Conservation (phyloP, 1,139 yeast genomes). For the Kurtzmaniella quercitrusa region DNA sequence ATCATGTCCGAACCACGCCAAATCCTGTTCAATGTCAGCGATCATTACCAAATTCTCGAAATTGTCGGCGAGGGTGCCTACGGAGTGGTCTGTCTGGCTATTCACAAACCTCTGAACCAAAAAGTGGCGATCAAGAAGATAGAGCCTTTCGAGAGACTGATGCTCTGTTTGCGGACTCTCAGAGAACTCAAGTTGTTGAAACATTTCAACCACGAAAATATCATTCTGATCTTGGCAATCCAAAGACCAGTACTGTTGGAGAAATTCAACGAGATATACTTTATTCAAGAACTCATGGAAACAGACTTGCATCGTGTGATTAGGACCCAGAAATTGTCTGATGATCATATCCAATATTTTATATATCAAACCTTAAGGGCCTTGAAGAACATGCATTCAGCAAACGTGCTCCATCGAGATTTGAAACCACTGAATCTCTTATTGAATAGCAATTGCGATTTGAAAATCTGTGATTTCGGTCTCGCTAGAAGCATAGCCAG, state of each 20-base stretch:
- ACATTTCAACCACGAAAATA: constrained; percentile 89
- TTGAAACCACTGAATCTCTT: constrained; percentile 86
- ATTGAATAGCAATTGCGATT: constrained; percentile 87
- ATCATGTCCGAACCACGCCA: constrained; percentile 28
- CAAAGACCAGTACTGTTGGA: constrained; percentile 81
- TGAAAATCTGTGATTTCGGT: constrained; percentile 94
- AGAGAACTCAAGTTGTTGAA: constrained; percentile 84
- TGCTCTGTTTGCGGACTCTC: constrained; percentile 86
- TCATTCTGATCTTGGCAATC: constrained; percentile 83
- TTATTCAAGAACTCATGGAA: constrained; percentile 94
- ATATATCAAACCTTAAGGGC: constrained; percentile 89
- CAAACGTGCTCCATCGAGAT: constrained; percentile 89
- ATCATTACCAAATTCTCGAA: constrained; percentile 78
- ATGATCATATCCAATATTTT: constrained; percentile 92
- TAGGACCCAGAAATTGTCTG: constrained; percentile 76
- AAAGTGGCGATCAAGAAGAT: constrained; percentile 94
- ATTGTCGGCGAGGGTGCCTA: constrained; percentile 98
- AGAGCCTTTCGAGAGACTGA: constrained; percentile 86
- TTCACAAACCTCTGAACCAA: constrained; percentile 82
- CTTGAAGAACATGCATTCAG: constrained; percentile 83
- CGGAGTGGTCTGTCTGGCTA: constrained; percentile 91
- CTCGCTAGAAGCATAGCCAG: constrained; percentile 58
- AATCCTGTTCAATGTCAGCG: constrained; percentile 80
- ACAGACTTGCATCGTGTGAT: constrained; percentile 91
- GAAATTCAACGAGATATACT: constrained; percentile 77